Evolutionary conservation across 2,329 filamentous ascomycete genomes (phyloP).

Genomic region (Rachicladosporium sp.): DNA sequence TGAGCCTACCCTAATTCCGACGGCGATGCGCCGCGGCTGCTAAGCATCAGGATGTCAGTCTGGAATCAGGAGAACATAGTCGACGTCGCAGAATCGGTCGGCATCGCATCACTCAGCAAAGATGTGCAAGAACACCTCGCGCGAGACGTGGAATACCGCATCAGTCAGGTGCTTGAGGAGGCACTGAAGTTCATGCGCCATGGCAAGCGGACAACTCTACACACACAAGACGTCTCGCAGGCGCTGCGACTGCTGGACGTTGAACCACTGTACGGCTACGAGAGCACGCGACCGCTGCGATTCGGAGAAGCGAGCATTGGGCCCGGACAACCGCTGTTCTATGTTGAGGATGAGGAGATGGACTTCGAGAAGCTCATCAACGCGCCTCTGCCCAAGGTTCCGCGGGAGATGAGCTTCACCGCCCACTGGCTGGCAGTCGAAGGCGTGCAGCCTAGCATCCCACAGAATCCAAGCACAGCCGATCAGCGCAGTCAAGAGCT

Average conservation of each 20-base stretch:
- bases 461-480: constrained; percentile 70
- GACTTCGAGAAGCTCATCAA: constrained; percentile 99
- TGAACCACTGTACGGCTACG: constrained; percentile 92
- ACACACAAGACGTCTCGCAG: constrained; percentile 77
- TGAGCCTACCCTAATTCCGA: too few relatives aligned
- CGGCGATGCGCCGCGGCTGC: too few relatives aligned
- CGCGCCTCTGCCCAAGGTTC: constrained; percentile 85
- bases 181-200: constrained; percentile 94
- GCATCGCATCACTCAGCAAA: constrained; percentile 67
- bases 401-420: constrained; percentile 82
- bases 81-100: constrained; percentile 92
- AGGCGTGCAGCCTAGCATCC: constrained; percentile 90
- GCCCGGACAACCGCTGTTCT: constrained; percentile 87
- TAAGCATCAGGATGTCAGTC: too few relatives aligned
- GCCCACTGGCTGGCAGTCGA: constrained; percentile 97
- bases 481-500: constrained; percentile 77
- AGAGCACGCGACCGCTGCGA: constrained; percentile 73
- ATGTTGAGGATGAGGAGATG: constrained; percentile 95
- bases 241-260: constrained; percentile 80
- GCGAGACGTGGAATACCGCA: constrained; percentile 89
- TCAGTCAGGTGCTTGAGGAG: constrained; percentile 87
- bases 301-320: constrained; percentile 92
- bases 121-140: constrained; percentile 79
- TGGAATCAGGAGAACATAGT: constrained; percentile 96
- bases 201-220: constrained; percentile 71